phyloP scores from a whole-genome alignment of 257 asterid genomes.

The Solanum chaucha region DNA sequence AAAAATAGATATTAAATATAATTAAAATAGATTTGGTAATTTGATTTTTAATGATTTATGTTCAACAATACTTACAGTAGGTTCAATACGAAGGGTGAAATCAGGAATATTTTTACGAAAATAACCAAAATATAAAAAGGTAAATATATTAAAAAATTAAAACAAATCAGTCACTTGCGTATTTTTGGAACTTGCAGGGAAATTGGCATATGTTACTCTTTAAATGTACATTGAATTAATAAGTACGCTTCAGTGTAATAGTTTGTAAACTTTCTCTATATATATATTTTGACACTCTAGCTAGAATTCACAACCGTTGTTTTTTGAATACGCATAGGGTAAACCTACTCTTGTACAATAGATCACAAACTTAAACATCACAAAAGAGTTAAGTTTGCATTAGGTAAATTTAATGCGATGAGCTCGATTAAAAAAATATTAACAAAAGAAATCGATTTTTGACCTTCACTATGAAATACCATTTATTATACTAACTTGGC shows the following conservation, averaged over 20 bases:
- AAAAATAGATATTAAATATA: too few species aligned
- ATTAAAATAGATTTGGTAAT: background rate
- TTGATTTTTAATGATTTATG: background rate
- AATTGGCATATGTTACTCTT: too few species aligned
- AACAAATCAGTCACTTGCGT: too few species aligned
- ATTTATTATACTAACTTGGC: accelerated
- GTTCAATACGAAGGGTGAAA: background rate
- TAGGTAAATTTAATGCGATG: background rate
- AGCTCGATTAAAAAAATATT: background rate
- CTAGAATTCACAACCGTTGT: too few species aligned
- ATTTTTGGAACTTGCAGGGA: too few species aligned
- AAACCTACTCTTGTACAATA: background rate
- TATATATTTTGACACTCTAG: too few species aligned
- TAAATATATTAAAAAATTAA: too few species aligned
- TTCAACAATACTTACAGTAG: background rate
- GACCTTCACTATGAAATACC: background rate
- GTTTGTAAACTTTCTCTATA: too few species aligned
- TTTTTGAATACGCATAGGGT: background rate
- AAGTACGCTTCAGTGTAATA: too few species aligned
- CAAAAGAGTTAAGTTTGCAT: too few species aligned
- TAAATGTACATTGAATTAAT: too few species aligned
- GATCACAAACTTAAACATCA: too few species aligned
- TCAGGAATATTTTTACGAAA: accelerated
- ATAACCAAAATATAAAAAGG: background rate
- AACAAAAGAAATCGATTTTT: background rate